Evolutionary conservation across 2,329 filamentous ascomycete genomes (phyloP), one percentile per base, ranked within the genome.

Genomic region (Hypoxylon sp.): DNA sequence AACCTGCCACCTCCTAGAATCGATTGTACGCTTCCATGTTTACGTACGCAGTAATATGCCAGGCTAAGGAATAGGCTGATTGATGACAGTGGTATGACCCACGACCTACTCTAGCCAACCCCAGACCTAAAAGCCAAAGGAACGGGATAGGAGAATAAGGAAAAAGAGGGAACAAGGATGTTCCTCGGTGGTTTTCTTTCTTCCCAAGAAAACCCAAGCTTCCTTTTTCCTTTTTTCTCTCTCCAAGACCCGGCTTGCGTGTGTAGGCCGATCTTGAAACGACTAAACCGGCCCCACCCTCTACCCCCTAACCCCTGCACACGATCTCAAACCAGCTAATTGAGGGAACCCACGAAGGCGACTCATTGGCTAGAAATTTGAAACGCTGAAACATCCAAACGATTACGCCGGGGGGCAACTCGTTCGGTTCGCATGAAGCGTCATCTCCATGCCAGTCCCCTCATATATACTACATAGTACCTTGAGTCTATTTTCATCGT

Each of bases 321-420:
- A 36, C 55, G 51, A 55, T 52, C 51, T 50, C 23, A 46, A 37
- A 55, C 38, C 21, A 20, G 23, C 29, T 16, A 29, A 44, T 30
- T 57, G 47, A 58, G 51, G 55, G 47, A 58, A 43, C 55, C 55
- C 7, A 27, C 19, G 7, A 8, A 16, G 15, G 7, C 16, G 17
- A 13, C 46, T 35, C 13, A 59, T 59, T 59, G 56, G 56, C 23
- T 26, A 15, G 9, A 30, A 40, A 7, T 16, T 59, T 19, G 55
- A 59, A 57, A 59, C 52, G 35, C 41, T 57, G 56, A 59, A 59
- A 59, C 56, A 59, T 53, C 42, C 35, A 38, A 23, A 49, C 31
- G 25, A 23, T 31, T 36, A 25, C 15, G n/a, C 36, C 46, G 26
- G 38, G 17, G 9, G 11, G 31, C 30, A 11, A 19, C n/a, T 38